Conservation (phyloP, 164 flowering plant genomes). For the Nymphaea colorata region DNA sequence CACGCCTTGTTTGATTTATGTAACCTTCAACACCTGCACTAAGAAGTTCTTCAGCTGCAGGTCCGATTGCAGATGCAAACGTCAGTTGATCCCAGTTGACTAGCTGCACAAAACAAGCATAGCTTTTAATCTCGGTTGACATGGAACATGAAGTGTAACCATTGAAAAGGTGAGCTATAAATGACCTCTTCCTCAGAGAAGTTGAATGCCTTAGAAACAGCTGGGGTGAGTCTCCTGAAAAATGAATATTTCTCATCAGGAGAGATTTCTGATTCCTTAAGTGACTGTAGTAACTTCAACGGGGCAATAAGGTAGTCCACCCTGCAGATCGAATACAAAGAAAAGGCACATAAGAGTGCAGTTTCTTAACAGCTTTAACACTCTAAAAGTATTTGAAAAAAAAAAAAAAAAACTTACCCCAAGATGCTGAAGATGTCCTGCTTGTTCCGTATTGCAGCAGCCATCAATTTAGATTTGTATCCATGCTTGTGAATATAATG, state of each 20-base stretch:
- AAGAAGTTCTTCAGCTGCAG: slow-evolving; percentile 86
- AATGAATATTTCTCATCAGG: slow-evolving; percentile 87
- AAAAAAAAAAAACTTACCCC: slow-evolving; percentile 37
- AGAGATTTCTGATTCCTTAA: slow-evolving; percentile 60
- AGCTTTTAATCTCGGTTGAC: background rate
- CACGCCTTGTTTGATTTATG: slow-evolving; percentile 57
- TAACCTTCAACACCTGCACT: slow-evolving; percentile 74
- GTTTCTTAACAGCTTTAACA: background rate
- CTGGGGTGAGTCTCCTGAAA: slow-evolving; percentile 61
- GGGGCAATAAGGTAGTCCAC: slow-evolving; percentile 94
- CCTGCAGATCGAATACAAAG: slow-evolving; percentile 25
- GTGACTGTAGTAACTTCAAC: slow-evolving; percentile 81
- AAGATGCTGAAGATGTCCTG: slow-evolving; percentile 87
- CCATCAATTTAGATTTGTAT: slow-evolving; percentile 89
- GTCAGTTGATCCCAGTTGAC: slow-evolving; percentile 76
- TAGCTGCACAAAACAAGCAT: slow-evolving; percentile 37
- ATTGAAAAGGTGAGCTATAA: background rate
- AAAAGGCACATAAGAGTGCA: background rate
- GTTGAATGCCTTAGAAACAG: slow-evolving; percentile 45
- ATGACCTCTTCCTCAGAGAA: slow-evolving; percentile 79
- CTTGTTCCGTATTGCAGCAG: slow-evolving; percentile 95
- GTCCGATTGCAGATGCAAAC: slow-evolving; percentile 80
- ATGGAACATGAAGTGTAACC: background rate
- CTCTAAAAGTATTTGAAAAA: background rate
- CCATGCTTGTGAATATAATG: slow-evolving; percentile 95